These are phyloP conservation scores for Aurantiochytrium sp. DNA, from an alignment of 108 stramenopile genomes.

Conservation along the genomic window DNA sequence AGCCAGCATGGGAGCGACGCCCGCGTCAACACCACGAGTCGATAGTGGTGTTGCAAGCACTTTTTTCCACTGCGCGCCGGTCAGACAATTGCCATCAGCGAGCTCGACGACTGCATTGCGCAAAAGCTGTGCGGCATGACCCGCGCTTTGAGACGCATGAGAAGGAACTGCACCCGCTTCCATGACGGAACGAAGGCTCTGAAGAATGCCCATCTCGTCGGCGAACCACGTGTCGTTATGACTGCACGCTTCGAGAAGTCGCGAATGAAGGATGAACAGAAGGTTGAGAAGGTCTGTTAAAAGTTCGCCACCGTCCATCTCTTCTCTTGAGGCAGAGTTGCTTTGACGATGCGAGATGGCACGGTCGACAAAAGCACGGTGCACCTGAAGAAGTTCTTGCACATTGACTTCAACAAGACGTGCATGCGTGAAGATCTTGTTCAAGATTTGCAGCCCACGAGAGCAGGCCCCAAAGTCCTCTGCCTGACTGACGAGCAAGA, in stretches of 20 bases:
- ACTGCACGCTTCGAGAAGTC: not conserved
- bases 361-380: not conserved
- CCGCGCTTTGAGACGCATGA: not conserved
- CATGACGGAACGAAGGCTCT: not conserved
- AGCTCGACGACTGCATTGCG: not conserved
- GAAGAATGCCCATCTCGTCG: not conserved
- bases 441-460: not conserved
- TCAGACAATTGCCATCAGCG: not conserved
- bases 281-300: not conserved
- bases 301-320: not conserved
- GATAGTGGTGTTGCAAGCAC: not conserved
- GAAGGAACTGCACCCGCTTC: not conserved
- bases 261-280: constrained; percentile 1
- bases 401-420: not conserved
- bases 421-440: not conserved
- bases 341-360: not conserved
- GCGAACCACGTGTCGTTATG: not conserved
- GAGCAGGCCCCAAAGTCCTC: not conserved
- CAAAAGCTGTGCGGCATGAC: not conserved
- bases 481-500: not conserved
- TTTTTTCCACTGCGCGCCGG: not conserved
- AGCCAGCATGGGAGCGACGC: not conserved
- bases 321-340: not conserved
- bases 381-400: not conserved
- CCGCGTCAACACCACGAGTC: not conserved